These are phyloP conservation scores for Pulveroboletus sp. DNA, from an alignment of 768 basidiomycete species.

Conservation along the genomic window DNA sequence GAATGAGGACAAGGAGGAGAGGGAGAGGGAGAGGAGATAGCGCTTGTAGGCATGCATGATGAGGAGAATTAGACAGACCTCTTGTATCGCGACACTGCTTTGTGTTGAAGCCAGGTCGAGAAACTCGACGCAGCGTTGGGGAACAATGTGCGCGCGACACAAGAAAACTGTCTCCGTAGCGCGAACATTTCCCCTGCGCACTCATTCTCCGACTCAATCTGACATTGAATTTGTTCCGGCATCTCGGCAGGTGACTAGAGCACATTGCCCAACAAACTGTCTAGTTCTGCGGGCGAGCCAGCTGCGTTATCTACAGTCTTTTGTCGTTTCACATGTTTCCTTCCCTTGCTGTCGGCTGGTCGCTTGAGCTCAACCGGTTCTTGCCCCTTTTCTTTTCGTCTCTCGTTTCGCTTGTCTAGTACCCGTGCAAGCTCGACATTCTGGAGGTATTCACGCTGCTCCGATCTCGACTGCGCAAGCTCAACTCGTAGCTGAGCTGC, in stretches of 20 bases:
- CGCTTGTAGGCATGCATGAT: slow-evolving; percentile 79
- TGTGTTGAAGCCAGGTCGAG: slow-evolving; percentile 31
- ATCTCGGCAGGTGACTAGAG: slow-evolving; percentile 36
- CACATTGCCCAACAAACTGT: slow-evolving; percentile 45
- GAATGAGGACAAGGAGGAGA: slow-evolving; percentile 55
- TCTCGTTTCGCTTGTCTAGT: slow-evolving; percentile 72
- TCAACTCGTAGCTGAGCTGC: slow-evolving; percentile 87
- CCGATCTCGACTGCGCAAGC: slow-evolving; percentile 77
- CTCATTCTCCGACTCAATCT: slow-evolving; percentile 25
- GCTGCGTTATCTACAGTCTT: background rate
- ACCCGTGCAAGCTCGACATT: slow-evolving; percentile 92
- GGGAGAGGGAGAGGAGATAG: slow-evolving; percentile 62
- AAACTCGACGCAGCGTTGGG: slow-evolving; percentile 36
- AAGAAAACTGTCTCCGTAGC: slow-evolving; percentile 19
- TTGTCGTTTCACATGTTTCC: slow-evolving; percentile 14
- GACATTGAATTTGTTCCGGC: slow-evolving; percentile 12
- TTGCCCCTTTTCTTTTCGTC: slow-evolving; percentile 55
- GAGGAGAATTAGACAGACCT: slow-evolving; percentile 79
- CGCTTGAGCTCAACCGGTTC: slow-evolving; percentile 34
- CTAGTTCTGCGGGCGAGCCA: slow-evolving; percentile 25
- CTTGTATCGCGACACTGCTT: slow-evolving; percentile 53
- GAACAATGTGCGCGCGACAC: slow-evolving; percentile 62
- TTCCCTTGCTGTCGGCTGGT: slow-evolving; percentile 3
- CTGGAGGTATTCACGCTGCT: slow-evolving; percentile 88
- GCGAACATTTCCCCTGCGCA: slow-evolving; percentile 13